Evolutionary conservation across 345 rosid species (phyloP), one percentile per base, ranked within the genome.

Genomic region (Bruguiera gymnorhiza): DNA sequence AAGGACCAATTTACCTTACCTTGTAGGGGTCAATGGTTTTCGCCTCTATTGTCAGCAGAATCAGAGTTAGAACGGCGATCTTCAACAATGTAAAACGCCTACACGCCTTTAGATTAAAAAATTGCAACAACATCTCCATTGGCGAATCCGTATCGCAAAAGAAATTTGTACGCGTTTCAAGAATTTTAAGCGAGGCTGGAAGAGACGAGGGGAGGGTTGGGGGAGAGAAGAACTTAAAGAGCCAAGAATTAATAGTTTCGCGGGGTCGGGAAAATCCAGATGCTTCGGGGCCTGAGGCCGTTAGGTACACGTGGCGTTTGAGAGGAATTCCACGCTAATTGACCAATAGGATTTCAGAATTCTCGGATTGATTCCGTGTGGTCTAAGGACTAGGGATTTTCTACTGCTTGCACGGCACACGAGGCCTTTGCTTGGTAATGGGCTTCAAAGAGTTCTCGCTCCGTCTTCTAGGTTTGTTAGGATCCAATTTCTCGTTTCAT

Each of bases 11-110:
- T 55, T 20, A 54, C 0, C 30, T 48, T 66, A 92, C 98, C 96
- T 90, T 86, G 76, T 92, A 92, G 9, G 89, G 93, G 78, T 92
- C 98, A 55, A 56, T n/a, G 59, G 65, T 74, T 80, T 83, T 90
- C 55, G 93, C 88, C 27, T 71, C 85, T 3, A 50, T 34, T 27
- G 13, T 63, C 30, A 75, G 55, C 66, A 83, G 29, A 70, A 83
- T 66, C 7, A 85, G 54, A 62, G 79, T 73, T 20, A 81, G 79
- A 39, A 86, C 60, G 19, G 78, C 46, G 20, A 77, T 61, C 11
- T 76, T 26, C 4, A 65, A 29, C n/a, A 83, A 24, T 46, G 70
- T 54, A 64, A 73, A 57, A 6, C 75, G 75, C 52, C 58, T 26
- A 31, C 69, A 81, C 89, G 72, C 81, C 82, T 52, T 83, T 52